These are phyloP conservation scores for Biancaea sappan DNA, from an alignment of 306 rosid species.

Conservation along the genomic window DNA sequence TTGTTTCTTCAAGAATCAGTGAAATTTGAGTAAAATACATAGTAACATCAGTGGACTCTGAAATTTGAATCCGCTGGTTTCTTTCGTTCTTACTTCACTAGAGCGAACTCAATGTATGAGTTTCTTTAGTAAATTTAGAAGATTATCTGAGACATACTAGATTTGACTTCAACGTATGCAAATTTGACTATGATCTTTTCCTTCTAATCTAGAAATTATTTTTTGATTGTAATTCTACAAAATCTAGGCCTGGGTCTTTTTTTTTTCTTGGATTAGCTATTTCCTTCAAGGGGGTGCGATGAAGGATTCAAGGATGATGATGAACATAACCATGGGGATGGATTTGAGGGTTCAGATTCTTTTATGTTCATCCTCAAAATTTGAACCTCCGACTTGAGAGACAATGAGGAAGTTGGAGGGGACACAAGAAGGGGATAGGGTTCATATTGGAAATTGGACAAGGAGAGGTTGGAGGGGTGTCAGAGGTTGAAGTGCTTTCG, in stretches of 20 bases:
- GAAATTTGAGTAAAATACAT: not conserved
- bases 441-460: no score
- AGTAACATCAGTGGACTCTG: not conserved
- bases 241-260: not conserved
- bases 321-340: no score
- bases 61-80: constrained; percentile 15
- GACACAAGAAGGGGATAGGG: no score
- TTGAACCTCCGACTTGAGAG: no score
- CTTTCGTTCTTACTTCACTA: constrained; percentile 22
- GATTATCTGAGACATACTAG: constrained; percentile 35
- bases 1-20: not conserved
- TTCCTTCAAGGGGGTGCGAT: no score
- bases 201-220: constrained; percentile 24
- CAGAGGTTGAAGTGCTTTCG: no score
- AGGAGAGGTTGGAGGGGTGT: no score
- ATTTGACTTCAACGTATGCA: constrained; percentile 42
- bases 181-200: constrained; percentile 4
- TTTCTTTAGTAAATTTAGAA: not conserved
- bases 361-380: no score
- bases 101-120: not conserved
- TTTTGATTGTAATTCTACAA: not conserved
- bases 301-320: no score
- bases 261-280: not conserved
- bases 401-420: no score
- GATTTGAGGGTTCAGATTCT: no score